Evolutionary conservation across 495 filamentous ascomycete genomes (phyloP), one percentile per base, ranked within the genome.

Genomic region (Parathielavia hyrcaniae): DNA sequence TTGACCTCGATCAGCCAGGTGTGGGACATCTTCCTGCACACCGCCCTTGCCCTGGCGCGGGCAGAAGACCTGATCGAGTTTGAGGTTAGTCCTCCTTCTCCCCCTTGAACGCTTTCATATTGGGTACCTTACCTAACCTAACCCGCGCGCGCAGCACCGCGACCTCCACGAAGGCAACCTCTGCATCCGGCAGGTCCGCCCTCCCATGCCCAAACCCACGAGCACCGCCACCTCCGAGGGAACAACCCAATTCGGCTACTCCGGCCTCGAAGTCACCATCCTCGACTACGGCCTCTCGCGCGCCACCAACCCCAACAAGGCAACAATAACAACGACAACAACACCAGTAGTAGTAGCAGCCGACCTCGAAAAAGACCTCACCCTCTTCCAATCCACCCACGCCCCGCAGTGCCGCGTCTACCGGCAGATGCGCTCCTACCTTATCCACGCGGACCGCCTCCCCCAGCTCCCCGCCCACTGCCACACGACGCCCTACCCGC

Each of bases 221-320:
- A 19, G 62, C 71, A 45, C 64, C 70, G 35, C 58, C 58, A 50
- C 38, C 69, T 55, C 39, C 63, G 4, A 73, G 26, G 26, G 6
- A 30, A 30, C 26, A 2, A 30, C 26, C 48, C 80, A 80, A 30
- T 84, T 91, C 58, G 86, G 85, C 1, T 77, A 79, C 57, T 89
- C 88, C 7, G 79, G 78, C 6, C 72, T 95, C 0, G 83, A 90
- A 48, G 83, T 89, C 9, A 95, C 90, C 0, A 81, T 96, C 30
- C 88, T 96, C 58, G 91, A 96, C 69, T 96, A 95, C 67, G 91
- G 90, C 1, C 81, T 95, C 39, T 95, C 89, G 0, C 83, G 91
- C 17, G 87, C 81, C 23, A 68, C 71, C 5, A 50, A 67, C 47
- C 64, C 66, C 20, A 57, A 53, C 2, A 48, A 45, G 5, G 10